Evolutionary conservation across 352 stramenopile genomes (phyloP).

Genomic region (Aphanomyces stellatus): DNA sequence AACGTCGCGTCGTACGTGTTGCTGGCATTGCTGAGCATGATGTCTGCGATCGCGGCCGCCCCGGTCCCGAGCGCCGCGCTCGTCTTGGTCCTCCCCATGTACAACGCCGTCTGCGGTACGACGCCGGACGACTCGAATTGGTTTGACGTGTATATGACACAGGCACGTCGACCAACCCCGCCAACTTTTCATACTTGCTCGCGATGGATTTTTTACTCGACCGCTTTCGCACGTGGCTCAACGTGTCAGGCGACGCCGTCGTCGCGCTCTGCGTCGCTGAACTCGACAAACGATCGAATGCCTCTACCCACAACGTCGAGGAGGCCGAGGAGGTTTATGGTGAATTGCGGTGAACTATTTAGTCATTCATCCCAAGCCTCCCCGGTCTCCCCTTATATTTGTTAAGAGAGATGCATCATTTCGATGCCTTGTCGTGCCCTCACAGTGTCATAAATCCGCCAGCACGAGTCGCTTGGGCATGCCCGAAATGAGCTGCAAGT

Average conservation of each 20-base stretch:
- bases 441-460: too few relatives aligned
- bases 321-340: too few relatives aligned
- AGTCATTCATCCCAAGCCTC: too few relatives aligned
- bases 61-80: constrained; percentile 62
- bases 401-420: too few relatives aligned
- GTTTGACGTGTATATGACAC: background rate
- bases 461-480: constrained; percentile 58
- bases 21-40: constrained; percentile 49
- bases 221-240: constrained; percentile 55
- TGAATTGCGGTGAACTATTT: too few relatives aligned
- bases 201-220: constrained; percentile 59
- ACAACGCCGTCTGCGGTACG: constrained; percentile 42
- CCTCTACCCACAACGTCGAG: too few relatives aligned
- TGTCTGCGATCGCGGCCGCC: constrained; percentile 49
- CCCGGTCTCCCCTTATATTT: too few relatives aligned
- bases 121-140: background rate
- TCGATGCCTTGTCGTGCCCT: too few relatives aligned
- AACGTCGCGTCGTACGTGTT: constrained; percentile 41
- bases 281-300: background rate
- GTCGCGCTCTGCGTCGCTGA: constrained; percentile 2
- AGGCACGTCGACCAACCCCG: constrained; percentile 18
- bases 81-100: constrained; percentile 70
- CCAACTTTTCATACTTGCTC: constrained; percentile 47
- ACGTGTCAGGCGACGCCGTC: constrained; percentile 65
- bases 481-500: constrained; percentile 64